Percentiles rank a stretch among this genome's conserved stretches.
These are phyloP conservation scores for Cercospora berteroae DNA, from an alignment of 2,329 filamentous ascomycete genomes.

Conservation along the genomic window DNA sequence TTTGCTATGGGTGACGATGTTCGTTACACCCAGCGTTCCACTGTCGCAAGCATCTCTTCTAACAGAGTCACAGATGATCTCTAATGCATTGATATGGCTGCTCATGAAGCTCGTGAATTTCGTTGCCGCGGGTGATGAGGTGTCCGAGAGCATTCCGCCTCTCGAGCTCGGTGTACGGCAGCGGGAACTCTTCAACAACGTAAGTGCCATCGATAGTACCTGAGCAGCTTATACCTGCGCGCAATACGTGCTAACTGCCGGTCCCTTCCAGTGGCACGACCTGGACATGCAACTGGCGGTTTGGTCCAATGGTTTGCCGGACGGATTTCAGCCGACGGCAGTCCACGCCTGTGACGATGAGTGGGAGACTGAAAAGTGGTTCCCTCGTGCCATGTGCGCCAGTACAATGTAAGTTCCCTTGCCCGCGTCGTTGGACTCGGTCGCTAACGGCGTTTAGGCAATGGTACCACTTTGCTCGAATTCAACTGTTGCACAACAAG, in stretches of 20 bases:
- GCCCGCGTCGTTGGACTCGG: not conserved
- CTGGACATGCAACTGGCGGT: conserved; percentile 57
- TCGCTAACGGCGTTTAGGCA: not conserved
- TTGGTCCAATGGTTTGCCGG: conserved; percentile 60
- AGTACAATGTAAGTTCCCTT: conserved; percentile 56
- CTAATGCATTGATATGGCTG: conserved; percentile 65
- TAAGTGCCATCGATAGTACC: not conserved
- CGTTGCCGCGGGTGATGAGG: conserved; percentile 57
- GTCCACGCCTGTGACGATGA: conserved; percentile 29
- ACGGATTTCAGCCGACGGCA: conserved; percentile 59
- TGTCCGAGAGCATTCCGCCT: conserved; percentile 41
- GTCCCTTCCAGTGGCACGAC: conserved; percentile 46
- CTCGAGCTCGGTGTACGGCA: conserved; percentile 49
- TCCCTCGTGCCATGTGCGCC: conserved; percentile 61
- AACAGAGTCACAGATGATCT: conserved; percentile 46
- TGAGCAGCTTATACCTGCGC: not conserved
- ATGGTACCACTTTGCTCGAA: conserved; percentile 63
- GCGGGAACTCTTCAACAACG: conserved; percentile 49
- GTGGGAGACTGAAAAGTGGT: conserved; percentile 54
- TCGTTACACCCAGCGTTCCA: not conserved
- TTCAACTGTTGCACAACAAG: conserved; percentile 61
- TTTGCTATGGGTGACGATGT: conserved; percentile 58
- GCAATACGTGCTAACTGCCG: not conserved
- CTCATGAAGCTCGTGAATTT: conserved; percentile 66
- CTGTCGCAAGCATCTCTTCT: not conserved